phyloP scores from a whole-genome alignment of 1,284 basidiomycete genomes.

The Trichosporon sp. region DNA sequence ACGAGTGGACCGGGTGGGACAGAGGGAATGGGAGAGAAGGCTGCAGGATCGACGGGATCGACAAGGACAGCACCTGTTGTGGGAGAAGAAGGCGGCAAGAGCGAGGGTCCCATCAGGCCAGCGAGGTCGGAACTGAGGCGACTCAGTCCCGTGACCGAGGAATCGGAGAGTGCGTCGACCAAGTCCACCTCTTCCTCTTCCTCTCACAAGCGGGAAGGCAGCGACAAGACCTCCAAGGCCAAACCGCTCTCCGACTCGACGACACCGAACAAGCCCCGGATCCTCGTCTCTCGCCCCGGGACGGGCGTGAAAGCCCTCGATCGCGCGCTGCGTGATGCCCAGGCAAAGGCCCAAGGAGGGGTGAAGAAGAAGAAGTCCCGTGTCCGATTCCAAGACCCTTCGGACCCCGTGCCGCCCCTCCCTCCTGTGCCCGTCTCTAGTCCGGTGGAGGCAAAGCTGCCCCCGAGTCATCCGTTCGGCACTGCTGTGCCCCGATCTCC shows the following conservation, averaged over 20 bases:
- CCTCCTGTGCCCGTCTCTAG: neutral
- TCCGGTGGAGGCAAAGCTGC: neutral
- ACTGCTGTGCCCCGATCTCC: neutral
- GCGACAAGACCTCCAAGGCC: neutral
- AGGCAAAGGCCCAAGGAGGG: neutral
- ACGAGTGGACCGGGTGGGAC: too few relatives aligned
- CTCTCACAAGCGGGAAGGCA: too few relatives aligned
- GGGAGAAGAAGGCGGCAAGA: neutral
- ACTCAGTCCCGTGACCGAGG: neutral
- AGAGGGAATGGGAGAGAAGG: too few relatives aligned
- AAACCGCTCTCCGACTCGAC: neutral
- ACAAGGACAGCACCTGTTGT: too few relatives aligned
- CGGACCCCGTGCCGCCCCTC: neutral
- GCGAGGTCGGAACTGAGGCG: neutral
- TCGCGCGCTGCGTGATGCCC: neutral
- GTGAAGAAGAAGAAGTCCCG: slow-evolving; percentile 14
- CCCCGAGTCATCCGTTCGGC: slow-evolving; percentile 2
- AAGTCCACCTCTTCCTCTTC: too few relatives aligned
- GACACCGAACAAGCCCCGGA: neutral
- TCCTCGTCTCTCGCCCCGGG: slow-evolving; percentile 2
- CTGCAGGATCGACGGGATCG: too few relatives aligned
- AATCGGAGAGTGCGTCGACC: too few relatives aligned
- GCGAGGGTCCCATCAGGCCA: neutral
- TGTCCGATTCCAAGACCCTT: slow-evolving; percentile 3
- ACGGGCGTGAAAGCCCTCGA: slow-evolving; percentile 8